A percentile compares a stretch with the other conserved stretches of the same genome.
Evolutionary conservation across 352 stramenopile genomes (phyloP).

Genomic region (Phytophthora quininea): DNA sequence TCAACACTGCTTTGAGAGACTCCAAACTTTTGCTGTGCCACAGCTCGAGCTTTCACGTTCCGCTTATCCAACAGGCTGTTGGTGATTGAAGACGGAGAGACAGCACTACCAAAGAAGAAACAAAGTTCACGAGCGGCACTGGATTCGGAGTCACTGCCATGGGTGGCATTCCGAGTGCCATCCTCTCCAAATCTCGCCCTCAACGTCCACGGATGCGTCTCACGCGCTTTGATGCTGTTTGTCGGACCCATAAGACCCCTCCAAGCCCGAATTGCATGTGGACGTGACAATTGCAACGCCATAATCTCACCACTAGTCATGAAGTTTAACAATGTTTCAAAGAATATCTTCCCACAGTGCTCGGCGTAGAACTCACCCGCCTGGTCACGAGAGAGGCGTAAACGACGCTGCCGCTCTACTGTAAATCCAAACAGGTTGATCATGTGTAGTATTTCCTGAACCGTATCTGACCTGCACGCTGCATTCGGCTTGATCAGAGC

Average conservation of each 20-base stretch:
- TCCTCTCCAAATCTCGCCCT: constrained; percentile 83
- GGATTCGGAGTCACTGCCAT: constrained; percentile 69
- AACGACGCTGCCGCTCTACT: constrained; percentile 44
- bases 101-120: constrained; percentile 74
- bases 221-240: constrained; percentile 57
- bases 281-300: constrained; percentile 49
- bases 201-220: constrained; percentile 59
- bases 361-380: constrained; percentile 68
- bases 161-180: constrained; percentile 79
- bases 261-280: constrained; percentile 69
- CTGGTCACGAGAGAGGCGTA: constrained; percentile 51
- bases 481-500: constrained; percentile 73
- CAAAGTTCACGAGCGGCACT: constrained; percentile 71
- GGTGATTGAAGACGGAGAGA: constrained; percentile 1
- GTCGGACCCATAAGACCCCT: constrained; percentile 80
- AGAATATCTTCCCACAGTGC: constrained; percentile 68
- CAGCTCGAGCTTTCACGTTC: constrained; percentile 3
- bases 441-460: constrained; percentile 41
- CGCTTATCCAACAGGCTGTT: not conserved
- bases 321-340: constrained; percentile 55
- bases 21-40: constrained; percentile 17
- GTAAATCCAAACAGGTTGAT: constrained; percentile 58
- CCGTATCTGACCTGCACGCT: constrained; percentile 31
- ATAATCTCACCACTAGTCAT: constrained; percentile 79
- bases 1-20: constrained; percentile 26